Evolutionary conservation across 1,284 basidiomycete genomes (phyloP), one percentile per base, ranked within the genome.

Genomic region (Trichosporon ovoides): DNA sequence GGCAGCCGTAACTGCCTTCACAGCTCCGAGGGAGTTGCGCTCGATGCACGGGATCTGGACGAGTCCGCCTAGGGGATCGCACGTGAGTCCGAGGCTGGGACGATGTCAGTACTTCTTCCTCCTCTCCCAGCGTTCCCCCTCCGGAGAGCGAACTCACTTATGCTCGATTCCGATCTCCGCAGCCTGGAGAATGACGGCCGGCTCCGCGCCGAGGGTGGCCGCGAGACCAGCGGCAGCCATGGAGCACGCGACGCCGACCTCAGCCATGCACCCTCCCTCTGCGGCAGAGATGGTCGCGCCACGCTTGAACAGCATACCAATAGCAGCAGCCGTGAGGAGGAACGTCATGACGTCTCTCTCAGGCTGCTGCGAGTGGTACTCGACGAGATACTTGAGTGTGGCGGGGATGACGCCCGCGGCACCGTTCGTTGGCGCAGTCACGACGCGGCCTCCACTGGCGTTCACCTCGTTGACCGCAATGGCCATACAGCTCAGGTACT

Each of bases 281-380:
- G 95, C 94, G 11, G 94, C 95, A 40, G 87, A 90, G 53, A 98
- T 97, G 1, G 94, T 97, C 56, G 92, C 94, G 20, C 94, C 94
- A 56, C 94, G 84, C 75, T 98, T 98, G 81, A 95, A 97, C 18
- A 98, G 80, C 95, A 98, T 98, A 4, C 93, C 93, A 56, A 97
- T 80, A 1, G 93, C 92, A 0, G 88, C 81, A 49, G 91, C 88
- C 3, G 89, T 92, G 55, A 93, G 78, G 48, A 94, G 73, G 75
- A 93, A 93, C 0, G 92, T 96, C 74, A 87, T 82, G 10, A 68
- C 68, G 61, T 73, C 69, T 52, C 66, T 53, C 40, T 68, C 66
- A 3, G 63, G 61, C 51, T 65, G 56, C 11, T 68, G 63, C 9
- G 68, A 69, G 53, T 71, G 68, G 60, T 70, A 72, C 61, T 73